These are phyloP conservation scores for Lepiota subincarnata DNA, from an alignment of 768 basidiomycete genomes.

Conservation along the genomic window DNA sequence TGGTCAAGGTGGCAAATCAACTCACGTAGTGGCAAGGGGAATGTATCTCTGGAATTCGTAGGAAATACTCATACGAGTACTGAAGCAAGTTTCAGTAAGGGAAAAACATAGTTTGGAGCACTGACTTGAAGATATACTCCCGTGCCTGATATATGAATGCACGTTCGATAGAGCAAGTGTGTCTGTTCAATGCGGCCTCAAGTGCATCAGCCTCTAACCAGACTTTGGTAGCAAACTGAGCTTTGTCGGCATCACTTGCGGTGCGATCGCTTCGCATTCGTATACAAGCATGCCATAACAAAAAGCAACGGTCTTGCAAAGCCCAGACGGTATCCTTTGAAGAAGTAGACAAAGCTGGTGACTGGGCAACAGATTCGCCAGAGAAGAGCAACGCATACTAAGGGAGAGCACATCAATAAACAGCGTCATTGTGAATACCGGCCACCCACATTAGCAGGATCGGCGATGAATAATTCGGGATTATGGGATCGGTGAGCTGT, in stretches of 20 bases:
- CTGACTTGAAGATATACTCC: slow-evolving; percentile 77
- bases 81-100: slow-evolving; percentile 21
- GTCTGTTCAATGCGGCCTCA: slow-evolving; percentile 56
- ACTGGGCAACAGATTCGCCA: slow-evolving; percentile 54
- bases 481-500: slow-evolving; percentile 36
- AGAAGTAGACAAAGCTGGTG: slow-evolving; percentile 27
- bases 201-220: slow-evolving; percentile 70
- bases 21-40: slow-evolving; percentile 55
- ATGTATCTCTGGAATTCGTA: slow-evolving; percentile 65
- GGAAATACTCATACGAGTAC: slow-evolving; percentile 66
- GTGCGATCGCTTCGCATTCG: slow-evolving; percentile 46
- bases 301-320: slow-evolving; percentile 62
- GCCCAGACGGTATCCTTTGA: slow-evolving; percentile 73
- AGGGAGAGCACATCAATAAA: slow-evolving; percentile 4
- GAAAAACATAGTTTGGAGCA: slow-evolving; percentile 11
- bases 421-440: neutral
- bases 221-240: slow-evolving; percentile 59
- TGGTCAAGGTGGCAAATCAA: slow-evolving; percentile 2
- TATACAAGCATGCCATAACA: slow-evolving; percentile 72
- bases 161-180: slow-evolving; percentile 64
- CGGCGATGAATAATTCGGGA: slow-evolving; percentile 52
- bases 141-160: slow-evolving; percentile 66
- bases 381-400: slow-evolving; percentile 75
- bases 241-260: slow-evolving; percentile 46
- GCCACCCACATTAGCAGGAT: slow-evolving; percentile 61